These are phyloP conservation scores for Hyaloperonospora arabidopsidis DNA, from an alignment of 352 stramenopile species.

Conservation along the genomic window DNA sequence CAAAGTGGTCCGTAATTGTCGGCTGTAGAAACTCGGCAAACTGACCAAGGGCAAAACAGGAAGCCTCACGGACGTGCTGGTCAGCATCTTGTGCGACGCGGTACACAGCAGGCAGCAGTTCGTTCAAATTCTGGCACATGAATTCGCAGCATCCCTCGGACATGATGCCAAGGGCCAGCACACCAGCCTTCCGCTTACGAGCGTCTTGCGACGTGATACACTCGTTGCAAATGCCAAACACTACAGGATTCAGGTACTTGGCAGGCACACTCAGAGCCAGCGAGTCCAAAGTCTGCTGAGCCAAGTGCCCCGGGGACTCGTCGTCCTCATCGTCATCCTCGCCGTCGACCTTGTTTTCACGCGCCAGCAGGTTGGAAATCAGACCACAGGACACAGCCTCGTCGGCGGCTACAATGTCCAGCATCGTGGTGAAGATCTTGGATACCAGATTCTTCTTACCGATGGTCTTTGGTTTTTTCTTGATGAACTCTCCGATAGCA, in stretches of 20 bases:
- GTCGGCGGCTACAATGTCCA: slow-evolving; percentile 74
- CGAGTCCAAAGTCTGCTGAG: slow-evolving; percentile 81
- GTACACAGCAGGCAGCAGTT: slow-evolving; percentile 91
- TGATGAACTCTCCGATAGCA: slow-evolving; percentile 80
- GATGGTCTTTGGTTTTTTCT: slow-evolving; percentile 86
- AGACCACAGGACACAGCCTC: slow-evolving; percentile 73
- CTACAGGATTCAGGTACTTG: slow-evolving; percentile 76
- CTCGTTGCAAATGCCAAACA: slow-evolving; percentile 75
- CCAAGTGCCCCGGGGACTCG: slow-evolving; percentile 70
- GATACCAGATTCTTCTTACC: slow-evolving; percentile 76
- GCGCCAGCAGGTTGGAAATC: slow-evolving; percentile 75
- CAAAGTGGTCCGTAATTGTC: slow-evolving; percentile 92
- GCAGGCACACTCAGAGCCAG: slow-evolving; percentile 69
- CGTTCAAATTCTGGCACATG: slow-evolving; percentile 90
- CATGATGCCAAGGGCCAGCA: slow-evolving; percentile 94
- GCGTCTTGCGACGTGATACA: slow-evolving; percentile 87
- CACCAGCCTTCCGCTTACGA: slow-evolving; percentile 92
- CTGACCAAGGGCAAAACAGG: slow-evolving; percentile 97
- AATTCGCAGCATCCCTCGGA: slow-evolving; percentile 94
- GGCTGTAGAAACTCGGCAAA: slow-evolving; percentile 97
- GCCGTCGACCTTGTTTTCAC: slow-evolving; percentile 43
- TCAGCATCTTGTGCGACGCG: slow-evolving; percentile 86
- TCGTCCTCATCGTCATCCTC: slow-evolving; percentile 75
- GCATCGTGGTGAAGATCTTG: slow-evolving; percentile 82
- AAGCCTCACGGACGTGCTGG: slow-evolving; percentile 92